phyloP scores from a whole-genome alignment of 2,329 filamentous ascomycete genomes.

The Hymenoscyphus linearis region DNA sequence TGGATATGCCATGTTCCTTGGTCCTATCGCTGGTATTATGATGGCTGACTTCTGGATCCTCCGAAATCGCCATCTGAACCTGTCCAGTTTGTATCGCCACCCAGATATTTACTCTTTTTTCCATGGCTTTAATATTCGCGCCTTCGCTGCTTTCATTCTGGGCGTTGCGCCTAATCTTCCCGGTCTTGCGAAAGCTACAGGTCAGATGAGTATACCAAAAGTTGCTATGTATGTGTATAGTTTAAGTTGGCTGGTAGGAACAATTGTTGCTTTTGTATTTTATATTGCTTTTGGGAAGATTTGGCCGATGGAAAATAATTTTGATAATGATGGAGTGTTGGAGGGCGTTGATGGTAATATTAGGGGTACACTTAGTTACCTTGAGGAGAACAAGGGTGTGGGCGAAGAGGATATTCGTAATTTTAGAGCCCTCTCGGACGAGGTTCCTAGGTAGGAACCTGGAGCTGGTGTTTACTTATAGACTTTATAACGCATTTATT shows the following conservation, averaged over 20 bases:
- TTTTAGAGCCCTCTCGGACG: background rate
- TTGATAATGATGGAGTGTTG: slow-evolving; percentile 14
- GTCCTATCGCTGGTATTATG: slow-evolving; percentile 36
- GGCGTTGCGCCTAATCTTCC: slow-evolving; percentile 20
- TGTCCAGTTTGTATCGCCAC: slow-evolving; percentile 31
- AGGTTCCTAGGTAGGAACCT: background rate
- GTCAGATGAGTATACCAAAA: slow-evolving; percentile 16
- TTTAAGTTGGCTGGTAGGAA: slow-evolving; percentile 23
- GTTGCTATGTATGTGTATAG: slow-evolving; percentile 23
- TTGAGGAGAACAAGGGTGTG: slow-evolving; percentile 11
- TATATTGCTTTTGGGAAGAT: slow-evolving; percentile 16
- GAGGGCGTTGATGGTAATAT: slow-evolving; percentile 11
- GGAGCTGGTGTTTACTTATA: background rate
- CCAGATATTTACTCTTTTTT: slow-evolving; percentile 22
- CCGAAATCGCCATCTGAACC: slow-evolving; percentile 29
- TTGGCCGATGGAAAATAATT: slow-evolving; percentile 21
- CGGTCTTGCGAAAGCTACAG: slow-evolving; percentile 21
- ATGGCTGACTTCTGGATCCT: slow-evolving; percentile 32
- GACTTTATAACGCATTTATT: too few relatives aligned
- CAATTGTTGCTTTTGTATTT: slow-evolving; percentile 17
- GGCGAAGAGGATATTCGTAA: background rate
- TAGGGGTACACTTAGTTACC: slow-evolving; percentile 4
- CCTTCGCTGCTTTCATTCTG: slow-evolving; percentile 18
- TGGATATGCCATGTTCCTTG: slow-evolving; percentile 34
- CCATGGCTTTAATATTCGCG: slow-evolving; percentile 20